These are phyloP conservation scores for Lasiosphaeris hirsuta DNA, from an alignment of 495 filamentous ascomycete genomes.

Conservation along the genomic window DNA sequence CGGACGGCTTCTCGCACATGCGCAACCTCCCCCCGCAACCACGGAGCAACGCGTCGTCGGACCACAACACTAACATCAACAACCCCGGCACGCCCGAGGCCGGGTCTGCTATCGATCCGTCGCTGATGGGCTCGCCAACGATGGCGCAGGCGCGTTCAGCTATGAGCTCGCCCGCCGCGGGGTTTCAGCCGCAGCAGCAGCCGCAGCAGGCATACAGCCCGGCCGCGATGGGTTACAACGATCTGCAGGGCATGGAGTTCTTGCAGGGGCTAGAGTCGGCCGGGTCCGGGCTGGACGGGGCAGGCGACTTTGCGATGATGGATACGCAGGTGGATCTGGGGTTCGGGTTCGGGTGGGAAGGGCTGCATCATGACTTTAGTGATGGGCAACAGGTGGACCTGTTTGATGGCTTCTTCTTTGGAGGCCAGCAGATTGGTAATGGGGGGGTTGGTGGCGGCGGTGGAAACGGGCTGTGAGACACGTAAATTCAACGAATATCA, in stretches of 20 bases:
- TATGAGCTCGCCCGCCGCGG: conserved; percentile 27
- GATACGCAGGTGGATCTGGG: conserved; percentile 61
- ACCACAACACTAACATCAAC: neutral
- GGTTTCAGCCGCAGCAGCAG: conserved; percentile 17
- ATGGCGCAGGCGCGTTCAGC: conserved; percentile 15
- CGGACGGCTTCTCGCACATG: conserved; percentile 35
- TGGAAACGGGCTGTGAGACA: neutral
- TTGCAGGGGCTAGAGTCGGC: conserved; percentile 30
- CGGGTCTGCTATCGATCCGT: conserved; percentile 41
- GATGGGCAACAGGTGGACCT: conserved; percentile 78
- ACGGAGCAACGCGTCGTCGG: conserved; percentile 30
- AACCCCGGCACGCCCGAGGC: conserved; percentile 35
- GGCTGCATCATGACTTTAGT: conserved; percentile 73
- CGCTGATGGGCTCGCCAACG: conserved; percentile 41
- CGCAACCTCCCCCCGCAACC: conserved; percentile 33
- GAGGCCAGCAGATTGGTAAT: conserved; percentile 42
- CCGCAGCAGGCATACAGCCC: conserved; percentile 19
- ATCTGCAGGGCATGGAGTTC: conserved; percentile 47
- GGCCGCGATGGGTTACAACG: conserved; percentile 30
- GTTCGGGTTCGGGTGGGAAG: conserved; percentile 68
- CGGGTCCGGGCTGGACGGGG: conserved; percentile 16
- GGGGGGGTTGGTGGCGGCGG: conserved; percentile 10
- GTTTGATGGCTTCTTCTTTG: conserved; percentile 92
- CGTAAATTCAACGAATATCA: neutral
- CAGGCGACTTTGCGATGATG: conserved; percentile 27